Percentiles rank a stretch among this genome's conserved stretches.
These are phyloP conservation scores for Bruguiera hainesii DNA, from an alignment of 441 rosid genomes.

Conservation along the genomic window DNA sequence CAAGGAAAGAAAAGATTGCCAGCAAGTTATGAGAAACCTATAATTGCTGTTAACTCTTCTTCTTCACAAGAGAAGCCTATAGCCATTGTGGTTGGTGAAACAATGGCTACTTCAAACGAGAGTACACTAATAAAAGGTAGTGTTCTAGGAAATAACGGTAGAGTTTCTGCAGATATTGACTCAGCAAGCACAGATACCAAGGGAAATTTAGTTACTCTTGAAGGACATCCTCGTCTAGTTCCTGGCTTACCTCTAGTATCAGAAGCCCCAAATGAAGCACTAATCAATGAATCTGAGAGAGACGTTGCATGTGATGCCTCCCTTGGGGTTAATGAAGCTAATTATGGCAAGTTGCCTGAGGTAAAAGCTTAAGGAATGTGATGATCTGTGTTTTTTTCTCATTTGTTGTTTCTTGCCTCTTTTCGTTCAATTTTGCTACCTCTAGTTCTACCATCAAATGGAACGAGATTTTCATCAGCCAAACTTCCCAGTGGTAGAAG, in stretches of 20 bases:
- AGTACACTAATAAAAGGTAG: conserved; percentile 11
- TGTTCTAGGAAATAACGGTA: conserved; percentile 12
- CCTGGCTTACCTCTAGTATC: conserved; percentile 52
- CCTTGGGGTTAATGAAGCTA: conserved; percentile 30
- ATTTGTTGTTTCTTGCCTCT: conserved; percentile 2
- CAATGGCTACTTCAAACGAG: conserved; percentile 13
- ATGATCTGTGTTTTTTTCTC: conserved; percentile 12
- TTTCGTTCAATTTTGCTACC: conserved; percentile 9
- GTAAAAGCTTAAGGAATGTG: conserved; percentile 62
- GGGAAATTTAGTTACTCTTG: conserved; percentile 22
- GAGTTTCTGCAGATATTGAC: conserved; percentile 17
- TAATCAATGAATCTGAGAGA: conserved; percentile 21
- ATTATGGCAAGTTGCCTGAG: conserved; percentile 40
- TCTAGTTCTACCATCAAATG: too few relatives aligned
- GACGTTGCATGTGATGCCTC: conserved; percentile 24
- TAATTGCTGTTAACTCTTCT: neutral
- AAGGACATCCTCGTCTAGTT: conserved; percentile 54
- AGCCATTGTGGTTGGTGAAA: conserved; percentile 21
- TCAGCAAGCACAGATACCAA: conserved; percentile 20
- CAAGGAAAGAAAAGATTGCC: conserved; percentile 14
- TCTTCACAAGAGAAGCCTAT: conserved; percentile 25
- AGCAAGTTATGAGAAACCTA: conserved; percentile 14
- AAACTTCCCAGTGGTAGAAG: conserved; percentile 3
- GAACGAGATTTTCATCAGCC: conserved; percentile 10
- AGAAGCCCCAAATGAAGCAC: conserved; percentile 28